These are phyloP conservation scores for Teratosphaeria viscida DNA, from an alignment of 2,329 filamentous ascomycete genomes.

Conservation along the genomic window DNA sequence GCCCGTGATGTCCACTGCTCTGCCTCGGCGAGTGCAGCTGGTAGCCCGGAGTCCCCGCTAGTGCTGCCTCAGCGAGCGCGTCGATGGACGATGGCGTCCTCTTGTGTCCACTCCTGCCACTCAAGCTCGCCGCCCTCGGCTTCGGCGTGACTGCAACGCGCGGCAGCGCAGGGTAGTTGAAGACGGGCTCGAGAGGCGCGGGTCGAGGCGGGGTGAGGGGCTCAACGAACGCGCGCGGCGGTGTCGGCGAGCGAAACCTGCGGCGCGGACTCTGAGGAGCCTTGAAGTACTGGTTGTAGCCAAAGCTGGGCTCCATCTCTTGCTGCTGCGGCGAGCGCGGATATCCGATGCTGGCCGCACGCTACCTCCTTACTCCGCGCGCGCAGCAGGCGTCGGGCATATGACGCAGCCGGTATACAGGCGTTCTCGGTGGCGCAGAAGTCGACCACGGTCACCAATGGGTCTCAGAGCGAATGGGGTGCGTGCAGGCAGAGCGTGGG, in stretches of 20 bases:
- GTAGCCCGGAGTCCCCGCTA: slow-evolving; percentile 7
- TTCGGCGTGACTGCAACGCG: slow-evolving; percentile 10
- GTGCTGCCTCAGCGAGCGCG: slow-evolving; percentile 33
- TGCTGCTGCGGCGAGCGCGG: not conserved
- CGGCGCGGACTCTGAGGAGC: slow-evolving; percentile 6
- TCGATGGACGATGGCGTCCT: slow-evolving; percentile 31
- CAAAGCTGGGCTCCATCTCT: not conserved
- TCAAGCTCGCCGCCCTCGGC: slow-evolving; percentile 8
- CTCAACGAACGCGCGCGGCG: slow-evolving; percentile 24
- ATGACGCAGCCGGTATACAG: not conserved
- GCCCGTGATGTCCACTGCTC: slow-evolving; percentile 1
- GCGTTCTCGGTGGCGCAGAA: not conserved
- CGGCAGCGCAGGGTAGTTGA: slow-evolving; percentile 24
- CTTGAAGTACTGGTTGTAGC: slow-evolving; percentile 22
- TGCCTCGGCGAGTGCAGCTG: not conserved
- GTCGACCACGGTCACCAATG: not conserved
- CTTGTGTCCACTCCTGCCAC: slow-evolving; percentile 17
- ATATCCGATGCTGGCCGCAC: not conserved
- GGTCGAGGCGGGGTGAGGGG: slow-evolving; percentile 24
- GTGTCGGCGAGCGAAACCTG: slow-evolving; percentile 22
- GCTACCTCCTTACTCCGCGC: not conserved
- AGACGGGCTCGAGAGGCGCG: slow-evolving; percentile 22
- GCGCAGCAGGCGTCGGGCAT: not conserved
- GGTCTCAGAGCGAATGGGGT: not conserved
- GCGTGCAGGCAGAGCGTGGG: not conserved